Base-by-base conservation (phyloP, 139 green algal genomes). In the Diplosphaera chodatii region DNA sequence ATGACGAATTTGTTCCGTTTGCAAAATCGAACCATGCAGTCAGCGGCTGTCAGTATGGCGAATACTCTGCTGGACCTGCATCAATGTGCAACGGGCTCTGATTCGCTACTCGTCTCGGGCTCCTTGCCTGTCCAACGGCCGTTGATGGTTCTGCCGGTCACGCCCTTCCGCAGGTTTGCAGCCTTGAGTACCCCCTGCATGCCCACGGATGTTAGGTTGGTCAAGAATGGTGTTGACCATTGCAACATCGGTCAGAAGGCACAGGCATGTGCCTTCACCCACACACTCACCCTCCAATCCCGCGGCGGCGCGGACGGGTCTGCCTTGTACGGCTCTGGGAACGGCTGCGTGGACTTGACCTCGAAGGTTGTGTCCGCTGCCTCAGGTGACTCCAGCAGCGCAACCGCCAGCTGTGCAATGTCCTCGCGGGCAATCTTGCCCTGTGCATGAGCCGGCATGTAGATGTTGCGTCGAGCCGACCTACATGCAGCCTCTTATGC, bases 371-470 rank as follows among this genome's bases (percentile, higher is more conserved):
- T 88, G 74, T 88, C 67, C 1, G 55, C 27, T 3, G 79, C 85
- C 0, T 73, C 70, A 1, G 83, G 75, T n/a, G 73, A 70, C 16
- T 72, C 28, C 62, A 97, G 83, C 41, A 91, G 73, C 55, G 80
- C 79, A 1, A 91, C 82, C 41, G 86, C 94, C 37, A 98, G 81
- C 55, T 94, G 83, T 5, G 93, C 89, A 6, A 98, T 76, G 48
- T 98, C 93, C 56, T 96, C 81, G 2, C 85, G 31, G 16, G 69
- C 68, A 33, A 96, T 84, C 78, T 96, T 96, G 69, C 91, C 90
- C 87, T 94, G 80, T 16, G 74, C 2, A 13, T n/a, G n/a, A n/a
- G n/a, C n/a, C n/a, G n/a, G n/a, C n/a, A n/a, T n/a, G n/a, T n/a
- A n/a, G n/a, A n/a, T n/a, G n/a, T n/a, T n/a, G n/a, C n/a, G n/a